These are phyloP conservation scores for Lantana camara DNA, from an alignment of 257 asterid genomes.

Conservation along the genomic window DNA sequence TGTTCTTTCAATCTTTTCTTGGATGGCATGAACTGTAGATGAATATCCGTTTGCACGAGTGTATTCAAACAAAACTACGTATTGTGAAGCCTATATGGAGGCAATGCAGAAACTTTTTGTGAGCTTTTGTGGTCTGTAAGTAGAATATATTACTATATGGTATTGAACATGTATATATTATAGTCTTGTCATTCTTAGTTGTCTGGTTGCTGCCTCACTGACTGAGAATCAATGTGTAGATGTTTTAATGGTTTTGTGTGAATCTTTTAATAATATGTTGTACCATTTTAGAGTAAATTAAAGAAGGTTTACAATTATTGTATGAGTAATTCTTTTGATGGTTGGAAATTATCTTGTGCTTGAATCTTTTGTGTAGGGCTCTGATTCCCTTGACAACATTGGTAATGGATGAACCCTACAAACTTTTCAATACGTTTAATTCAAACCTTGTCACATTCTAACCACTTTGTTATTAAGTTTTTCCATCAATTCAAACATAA, in stretches of 20 bases:
- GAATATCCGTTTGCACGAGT: background rate
- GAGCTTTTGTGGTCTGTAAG: conserved; percentile 4
- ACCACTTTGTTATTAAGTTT: background rate
- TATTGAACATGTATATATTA: background rate
- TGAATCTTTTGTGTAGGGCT: conserved; percentile 11
- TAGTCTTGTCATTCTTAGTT: too few relatives aligned
- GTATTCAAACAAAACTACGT: background rate
- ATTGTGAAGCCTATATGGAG: background rate
- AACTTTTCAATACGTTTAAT: background rate
- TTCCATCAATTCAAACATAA: background rate
- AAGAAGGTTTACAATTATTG: background rate
- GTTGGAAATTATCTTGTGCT: background rate
- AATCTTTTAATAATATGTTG: too few relatives aligned
- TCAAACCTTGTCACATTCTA: conserved; percentile 10
- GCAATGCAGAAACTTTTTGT: background rate
- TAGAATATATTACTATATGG: background rate
- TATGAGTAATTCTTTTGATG: background rate
- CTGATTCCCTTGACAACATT: conserved; percentile 14
- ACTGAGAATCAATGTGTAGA: background rate
- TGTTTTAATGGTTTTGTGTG: background rate
- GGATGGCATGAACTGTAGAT: conserved; percentile 1
- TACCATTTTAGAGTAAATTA: background rate
- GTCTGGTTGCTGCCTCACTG: too few relatives aligned
- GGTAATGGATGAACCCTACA: conserved; percentile 8
- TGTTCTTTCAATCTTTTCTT: background rate